Percentiles rank a stretch among this genome's conserved stretches.
phyloP scores from a whole-genome alignment of 2,329 filamentous ascomycete species.

The Cladosporium sphaerospermum region DNA sequence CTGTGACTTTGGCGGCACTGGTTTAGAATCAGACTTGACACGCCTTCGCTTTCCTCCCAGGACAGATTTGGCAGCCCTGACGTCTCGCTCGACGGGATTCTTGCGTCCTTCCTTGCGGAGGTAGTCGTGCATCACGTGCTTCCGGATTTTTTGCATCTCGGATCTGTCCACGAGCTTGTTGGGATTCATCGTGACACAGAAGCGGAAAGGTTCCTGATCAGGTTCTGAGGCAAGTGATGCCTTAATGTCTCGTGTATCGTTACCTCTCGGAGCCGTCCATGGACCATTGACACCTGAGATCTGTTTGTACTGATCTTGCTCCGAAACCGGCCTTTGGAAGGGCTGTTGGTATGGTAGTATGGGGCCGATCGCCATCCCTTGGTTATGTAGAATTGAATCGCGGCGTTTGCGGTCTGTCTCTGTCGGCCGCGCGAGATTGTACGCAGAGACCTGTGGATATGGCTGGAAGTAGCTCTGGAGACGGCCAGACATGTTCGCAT shows the following conservation, averaged over 20 bases:
- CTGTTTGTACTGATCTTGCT: too few relatives aligned
- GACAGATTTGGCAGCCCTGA: neutral
- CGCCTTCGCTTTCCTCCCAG: neutral
- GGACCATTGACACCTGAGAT: neutral
- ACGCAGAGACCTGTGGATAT: too few relatives aligned
- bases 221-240: neutral
- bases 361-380: neutral
- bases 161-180: slow-evolving; percentile 23
- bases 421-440: too few relatives aligned
- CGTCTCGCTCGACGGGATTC: neutral
- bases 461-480: neutral
- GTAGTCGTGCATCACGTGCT: slow-evolving; percentile 29
- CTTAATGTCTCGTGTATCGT: too few relatives aligned
- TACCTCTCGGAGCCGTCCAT: neutral
- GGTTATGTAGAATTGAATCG: neutral
- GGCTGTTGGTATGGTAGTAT: too few relatives aligned
- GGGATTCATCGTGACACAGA: slow-evolving; percentile 24
- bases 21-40: neutral
- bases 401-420: neutral
- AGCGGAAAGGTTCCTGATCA: slow-evolving; percentile 14
- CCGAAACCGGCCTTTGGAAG: too few relatives aligned
- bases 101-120: slow-evolving; percentile 24
- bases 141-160: slow-evolving; percentile 25
- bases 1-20: neutral
- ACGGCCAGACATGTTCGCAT: neutral